Conservation (phyloP, 345 rosid species). For the Lagerstroemia speciosa region DNA sequence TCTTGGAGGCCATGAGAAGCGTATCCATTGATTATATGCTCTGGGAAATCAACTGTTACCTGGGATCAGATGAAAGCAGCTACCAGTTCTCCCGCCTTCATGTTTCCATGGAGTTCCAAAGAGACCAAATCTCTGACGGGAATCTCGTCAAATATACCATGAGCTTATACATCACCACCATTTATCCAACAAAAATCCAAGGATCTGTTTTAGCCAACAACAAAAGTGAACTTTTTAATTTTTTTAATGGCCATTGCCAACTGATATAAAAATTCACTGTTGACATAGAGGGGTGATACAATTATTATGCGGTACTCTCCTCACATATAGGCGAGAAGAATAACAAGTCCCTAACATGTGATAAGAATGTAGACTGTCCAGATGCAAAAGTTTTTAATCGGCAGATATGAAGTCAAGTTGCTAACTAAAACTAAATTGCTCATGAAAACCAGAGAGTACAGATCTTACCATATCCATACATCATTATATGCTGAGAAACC, state of each 20-base stretch:
- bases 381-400: too few species aligned
- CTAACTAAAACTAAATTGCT: too few species aligned
- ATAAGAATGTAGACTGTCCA: too few species aligned
- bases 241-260: too few species aligned
- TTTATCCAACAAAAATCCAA: too few species aligned
- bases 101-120: conserved; percentile 34
- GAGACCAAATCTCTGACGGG: conserved; percentile 28
- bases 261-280: too few species aligned
- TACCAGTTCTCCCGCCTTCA: conserved; percentile 24
- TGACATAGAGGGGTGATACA: too few species aligned
- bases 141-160: conserved; percentile 24
- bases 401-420: too few species aligned
- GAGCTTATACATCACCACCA: conserved; percentile 21
- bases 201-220: too few species aligned
- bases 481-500: conserved; percentile 33
- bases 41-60: conserved; percentile 30
- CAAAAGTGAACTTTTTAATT: not conserved
- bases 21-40: conserved; percentile 28
- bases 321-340: too few species aligned
- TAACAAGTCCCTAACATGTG: too few species aligned
- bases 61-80: conserved; percentile 28
- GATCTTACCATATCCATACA: conserved; percentile 31
- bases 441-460: not conserved
- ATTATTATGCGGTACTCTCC: too few species aligned
- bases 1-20: conserved; percentile 17